Conservation (phyloP, 1,284 basidiomycete species). For the Gymnopus androsaceus region DNA sequence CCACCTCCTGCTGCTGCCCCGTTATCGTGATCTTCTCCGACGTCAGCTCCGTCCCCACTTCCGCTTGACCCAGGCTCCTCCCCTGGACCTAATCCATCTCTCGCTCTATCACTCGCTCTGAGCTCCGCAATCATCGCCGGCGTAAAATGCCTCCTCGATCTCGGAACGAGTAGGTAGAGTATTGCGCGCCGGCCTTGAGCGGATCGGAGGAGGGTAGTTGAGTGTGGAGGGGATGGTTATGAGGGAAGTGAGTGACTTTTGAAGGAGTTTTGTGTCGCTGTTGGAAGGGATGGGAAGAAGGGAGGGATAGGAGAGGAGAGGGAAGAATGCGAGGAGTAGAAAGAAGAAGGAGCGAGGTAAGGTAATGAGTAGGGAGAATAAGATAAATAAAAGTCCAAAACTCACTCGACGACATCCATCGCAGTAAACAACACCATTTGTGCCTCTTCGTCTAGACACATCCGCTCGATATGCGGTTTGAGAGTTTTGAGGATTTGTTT, state of each 20-base stretch:
- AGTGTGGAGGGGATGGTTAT: slow-evolving; percentile 52
- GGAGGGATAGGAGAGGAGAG: too few species aligned
- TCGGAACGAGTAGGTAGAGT: slow-evolving; percentile 79
- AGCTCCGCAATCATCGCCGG: slow-evolving; percentile 72
- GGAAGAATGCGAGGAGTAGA: too few species aligned
- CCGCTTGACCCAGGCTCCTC: too few species aligned
- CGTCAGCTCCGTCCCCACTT: slow-evolving; percentile 65
- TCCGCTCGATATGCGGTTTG: slow-evolving; percentile 83
- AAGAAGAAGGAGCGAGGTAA: too few species aligned
- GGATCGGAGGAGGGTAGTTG: slow-evolving; percentile 49
- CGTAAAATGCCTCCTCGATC: slow-evolving; percentile 79
- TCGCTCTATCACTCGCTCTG: slow-evolving; percentile 68
- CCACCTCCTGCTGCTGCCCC: not conserved
- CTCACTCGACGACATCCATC: slow-evolving; percentile 83
- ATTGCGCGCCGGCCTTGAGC: slow-evolving; percentile 76
- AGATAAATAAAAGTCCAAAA: slow-evolving; percentile 18
- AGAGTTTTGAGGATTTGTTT: slow-evolving; percentile 86
- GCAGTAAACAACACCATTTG: slow-evolving; percentile 87
- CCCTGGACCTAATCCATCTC: slow-evolving; percentile 59
- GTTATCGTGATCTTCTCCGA: slow-evolving; percentile 48
- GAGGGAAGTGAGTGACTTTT: slow-evolving; percentile 74
- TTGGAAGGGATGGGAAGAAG: too few species aligned
- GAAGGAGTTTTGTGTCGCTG: slow-evolving; percentile 85
- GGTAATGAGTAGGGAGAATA: too few species aligned
- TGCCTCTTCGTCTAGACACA: slow-evolving; percentile 85